phyloP scores from a whole-genome alignment of 768 basidiomycete species.

The Psilocybe azurescens region DNA sequence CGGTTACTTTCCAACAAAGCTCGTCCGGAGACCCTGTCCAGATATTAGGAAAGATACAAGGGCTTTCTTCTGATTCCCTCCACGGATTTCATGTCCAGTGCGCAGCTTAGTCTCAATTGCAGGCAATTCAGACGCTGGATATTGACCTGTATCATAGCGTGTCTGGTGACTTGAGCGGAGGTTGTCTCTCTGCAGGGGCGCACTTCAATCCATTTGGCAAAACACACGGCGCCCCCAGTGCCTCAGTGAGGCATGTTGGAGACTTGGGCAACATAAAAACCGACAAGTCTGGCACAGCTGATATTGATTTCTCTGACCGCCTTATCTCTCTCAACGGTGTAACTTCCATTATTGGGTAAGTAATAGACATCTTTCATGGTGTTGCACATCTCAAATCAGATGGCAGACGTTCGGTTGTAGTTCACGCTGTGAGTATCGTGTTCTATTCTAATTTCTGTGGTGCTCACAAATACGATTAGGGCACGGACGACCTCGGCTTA shows the following conservation, averaged over 20 bases:
- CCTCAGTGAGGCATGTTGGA: slow-evolving; percentile 68
- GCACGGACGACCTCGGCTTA: slow-evolving; percentile 77
- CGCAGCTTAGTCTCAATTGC: slow-evolving; percentile 28
- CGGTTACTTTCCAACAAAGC: slow-evolving; percentile 68
- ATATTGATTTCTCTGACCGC: slow-evolving; percentile 60
- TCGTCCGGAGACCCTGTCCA: slow-evolving; percentile 54
- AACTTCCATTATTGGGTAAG: slow-evolving; percentile 70
- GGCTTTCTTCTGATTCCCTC: slow-evolving; percentile 59
- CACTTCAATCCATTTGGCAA: slow-evolving; percentile 79
- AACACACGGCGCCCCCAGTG: slow-evolving; percentile 68
- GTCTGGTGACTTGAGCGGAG: slow-evolving; percentile 68
- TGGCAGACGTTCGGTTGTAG: slow-evolving; percentile 68
- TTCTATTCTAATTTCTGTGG: background rate
- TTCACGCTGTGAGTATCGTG: slow-evolving; percentile 51
- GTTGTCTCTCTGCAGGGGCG: slow-evolving; percentile 69
- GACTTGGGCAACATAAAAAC: slow-evolving; percentile 78
- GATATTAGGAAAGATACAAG: slow-evolving; percentile 65
- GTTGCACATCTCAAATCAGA: slow-evolving; percentile 5
- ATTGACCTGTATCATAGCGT: slow-evolving; percentile 25
- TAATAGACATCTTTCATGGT: background rate
- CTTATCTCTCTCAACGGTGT: slow-evolving; percentile 72
- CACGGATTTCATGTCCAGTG: slow-evolving; percentile 88
- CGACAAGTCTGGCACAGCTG: slow-evolving; percentile 60
- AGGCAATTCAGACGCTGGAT: background rate
- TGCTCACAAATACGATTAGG: slow-evolving; percentile 11